Evolutionary conservation across 352 stramenopile species (phyloP), one percentile per base, ranked within the genome.

Genomic region (Phytopythium vexans): DNA sequence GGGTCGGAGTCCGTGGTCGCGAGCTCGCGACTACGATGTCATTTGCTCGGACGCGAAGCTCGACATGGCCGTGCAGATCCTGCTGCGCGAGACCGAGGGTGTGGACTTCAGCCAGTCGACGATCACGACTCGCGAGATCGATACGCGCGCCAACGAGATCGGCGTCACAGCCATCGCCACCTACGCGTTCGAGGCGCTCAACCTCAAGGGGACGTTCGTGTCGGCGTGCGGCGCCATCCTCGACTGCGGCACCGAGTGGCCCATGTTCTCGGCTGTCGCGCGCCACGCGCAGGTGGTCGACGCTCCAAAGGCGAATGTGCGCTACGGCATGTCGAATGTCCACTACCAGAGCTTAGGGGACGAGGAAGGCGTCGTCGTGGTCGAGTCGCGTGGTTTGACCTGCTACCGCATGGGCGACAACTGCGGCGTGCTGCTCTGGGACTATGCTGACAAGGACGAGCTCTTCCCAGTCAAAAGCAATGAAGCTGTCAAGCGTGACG

Each of bases 131-230:
- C 62, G 60, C 31, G 36, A 51, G 11, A 56, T 88, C 1, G 37
- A 67, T 34, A 40, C 43, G 14, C n/a, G 9, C 8, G 52, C 39
- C 6, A 44, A 78, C 9, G 50, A 72, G 49, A 73, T 81, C 49
- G 68, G 68, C 31, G 60, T 76, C n/a, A 86, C 74, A 0, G 72
- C 73, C 11, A 61, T 76, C 11, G 67, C 63, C 9, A 65, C 71
- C 5, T 86, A 84, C 49, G 60, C 74, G 27, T 76, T 88, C 52
- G 69, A 83, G 37, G 68, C 58, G 41, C 35, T 78, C 8, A 70
- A 88, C 57, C 52, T 86, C 9, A 60, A 60, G 35, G 52, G 44
- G 4, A 63, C 79, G 14, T 85, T 88, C 40, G 47, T 68, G 15
- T 69, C 70, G 6, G 65, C 70, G 8, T 81, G 72, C 35, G 50